A percentile compares a stretch with the other conserved stretches of the same genome.
These are phyloP conservation scores for Ogataea polymorpha DNA, from an alignment of 805 yeast species.

Conservation along the genomic window DNA sequence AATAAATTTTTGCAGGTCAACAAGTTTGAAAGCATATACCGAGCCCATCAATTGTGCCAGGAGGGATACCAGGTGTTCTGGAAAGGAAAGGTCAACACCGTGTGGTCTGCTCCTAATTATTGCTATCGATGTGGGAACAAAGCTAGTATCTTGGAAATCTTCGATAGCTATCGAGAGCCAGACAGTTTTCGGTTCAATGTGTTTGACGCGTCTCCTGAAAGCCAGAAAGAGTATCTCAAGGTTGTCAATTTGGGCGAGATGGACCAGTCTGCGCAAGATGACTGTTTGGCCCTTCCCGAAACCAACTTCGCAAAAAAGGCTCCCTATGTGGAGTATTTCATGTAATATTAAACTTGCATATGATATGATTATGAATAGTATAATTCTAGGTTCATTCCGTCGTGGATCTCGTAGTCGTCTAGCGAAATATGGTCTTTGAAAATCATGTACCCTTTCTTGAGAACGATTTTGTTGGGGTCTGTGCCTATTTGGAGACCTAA, in stretches of 20 bases:
- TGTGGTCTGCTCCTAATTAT: conserved; percentile 98
- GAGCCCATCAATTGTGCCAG: conserved; percentile 97
- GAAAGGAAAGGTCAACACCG: conserved; percentile 88
- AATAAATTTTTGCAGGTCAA: conserved; percentile 80
- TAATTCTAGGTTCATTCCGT: conserved; percentile 82
- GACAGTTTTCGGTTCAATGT: conserved; percentile 74
- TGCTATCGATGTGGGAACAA: conserved; percentile 96
- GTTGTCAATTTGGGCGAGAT: conserved; percentile 37
- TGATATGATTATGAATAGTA: conserved; percentile 53
- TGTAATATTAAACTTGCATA: conserved; percentile 23
- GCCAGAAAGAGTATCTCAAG: conserved; percentile 53
- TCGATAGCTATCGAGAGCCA: conserved; percentile 54
- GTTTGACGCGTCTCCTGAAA: conserved; percentile 96
- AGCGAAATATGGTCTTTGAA: conserved; percentile 86
- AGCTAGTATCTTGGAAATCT: conserved; percentile 92
- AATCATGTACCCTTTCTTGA: conserved; percentile 82
- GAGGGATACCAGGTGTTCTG: conserved; percentile 94
- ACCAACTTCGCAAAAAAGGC: conserved; percentile 31
- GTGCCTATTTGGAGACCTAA: conserved; percentile 83
- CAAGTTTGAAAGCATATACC: conserved; percentile 70
- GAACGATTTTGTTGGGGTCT: conserved; percentile 56
- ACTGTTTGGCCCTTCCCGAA: conserved; percentile 15
- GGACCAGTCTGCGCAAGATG: conserved; percentile 17
- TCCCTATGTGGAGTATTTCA: conserved; percentile 40
- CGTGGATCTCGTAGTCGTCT: conserved; percentile 93